Conservation (phyloP, 2,329 filamentous ascomycete species). For the Clarireedia homoeocarpa region DNA sequence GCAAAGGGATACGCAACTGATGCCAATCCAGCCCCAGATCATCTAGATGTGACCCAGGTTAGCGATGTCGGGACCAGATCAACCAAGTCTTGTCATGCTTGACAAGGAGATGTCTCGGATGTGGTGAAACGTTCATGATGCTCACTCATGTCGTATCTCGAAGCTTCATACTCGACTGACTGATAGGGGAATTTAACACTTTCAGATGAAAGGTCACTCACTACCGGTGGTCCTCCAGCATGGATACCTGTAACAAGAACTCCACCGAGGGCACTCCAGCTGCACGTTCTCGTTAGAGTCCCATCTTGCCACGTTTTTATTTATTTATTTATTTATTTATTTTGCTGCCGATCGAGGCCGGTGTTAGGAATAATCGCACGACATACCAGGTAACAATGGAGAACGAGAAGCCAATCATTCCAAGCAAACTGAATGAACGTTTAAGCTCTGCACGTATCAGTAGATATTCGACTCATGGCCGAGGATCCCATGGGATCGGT, state of each 20-base stretch:
- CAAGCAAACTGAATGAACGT: slow-evolving; percentile 45
- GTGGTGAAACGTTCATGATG: slow-evolving; percentile 5
- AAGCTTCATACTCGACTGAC: slow-evolving; percentile 4
- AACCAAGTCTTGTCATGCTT: slow-evolving; percentile 6
- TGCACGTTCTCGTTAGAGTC: slow-evolving; percentile 18
- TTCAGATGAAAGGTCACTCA: slow-evolving; percentile 8
- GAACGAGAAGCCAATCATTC: slow-evolving; percentile 53
- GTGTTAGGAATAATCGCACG: slow-evolving; percentile 5
- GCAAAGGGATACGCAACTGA: slow-evolving; percentile 41
- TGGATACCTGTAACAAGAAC: slow-evolving; percentile 48
- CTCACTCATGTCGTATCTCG: neutral
- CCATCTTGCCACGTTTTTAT: slow-evolving; percentile 11
- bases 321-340: no score
- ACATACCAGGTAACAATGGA: slow-evolving; percentile 45
- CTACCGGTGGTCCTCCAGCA: slow-evolving; percentile 46
- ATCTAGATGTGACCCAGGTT: slow-evolving; percentile 29
- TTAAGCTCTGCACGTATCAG: slow-evolving; percentile 39
- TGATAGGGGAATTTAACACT: slow-evolving; percentile 7
- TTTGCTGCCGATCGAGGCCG: slow-evolving; percentile 6
- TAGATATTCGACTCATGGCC: neutral
- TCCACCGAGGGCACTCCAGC: slow-evolving; percentile 48
- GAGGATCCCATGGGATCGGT: neutral
- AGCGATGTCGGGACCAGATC: neutral
- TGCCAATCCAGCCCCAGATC: slow-evolving; percentile 48
- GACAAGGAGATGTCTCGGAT: slow-evolving; percentile 9